A percentile compares a stretch with the other conserved stretches of the same genome.
phyloP scores from a whole-genome alignment of 2,329 filamentous ascomycete genomes.

The Ascochyta viciae-villosae region DNA sequence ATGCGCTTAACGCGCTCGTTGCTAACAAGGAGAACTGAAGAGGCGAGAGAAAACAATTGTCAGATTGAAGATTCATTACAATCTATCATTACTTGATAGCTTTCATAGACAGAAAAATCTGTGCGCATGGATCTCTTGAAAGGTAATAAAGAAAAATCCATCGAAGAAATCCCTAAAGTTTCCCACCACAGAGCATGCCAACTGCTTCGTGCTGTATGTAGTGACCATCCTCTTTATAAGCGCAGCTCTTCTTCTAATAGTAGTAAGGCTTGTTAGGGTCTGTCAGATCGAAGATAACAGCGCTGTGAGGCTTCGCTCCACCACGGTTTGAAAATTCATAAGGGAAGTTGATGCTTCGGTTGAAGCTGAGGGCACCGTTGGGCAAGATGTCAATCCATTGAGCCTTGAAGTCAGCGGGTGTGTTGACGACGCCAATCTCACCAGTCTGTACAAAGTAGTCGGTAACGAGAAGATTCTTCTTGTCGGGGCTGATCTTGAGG shows the following conservation, averaged over 20 bases:
- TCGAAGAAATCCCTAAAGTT: neutral
- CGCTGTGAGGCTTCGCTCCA: conserved; percentile 65
- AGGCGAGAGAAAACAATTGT: too few species aligned
- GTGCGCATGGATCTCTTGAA: neutral
- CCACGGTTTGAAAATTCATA: conserved; percentile 62
- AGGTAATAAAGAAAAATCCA: neutral
- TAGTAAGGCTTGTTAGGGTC: conserved; percentile 48
- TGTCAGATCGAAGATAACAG: conserved; percentile 63
- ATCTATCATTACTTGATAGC: neutral
- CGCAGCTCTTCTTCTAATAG: conserved; percentile 7
- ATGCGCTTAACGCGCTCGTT: too few species aligned
- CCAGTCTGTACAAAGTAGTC: conserved; percentile 71
- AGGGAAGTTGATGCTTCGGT: conserved; percentile 65
- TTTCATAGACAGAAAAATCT: neutral
- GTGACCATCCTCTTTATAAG: too few species aligned
- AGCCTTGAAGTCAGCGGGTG: conserved; percentile 67
- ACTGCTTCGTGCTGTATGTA: too few species aligned
- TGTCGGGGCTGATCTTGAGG: conserved; percentile 68
- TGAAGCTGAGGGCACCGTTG: conserved; percentile 65
- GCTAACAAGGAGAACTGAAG: too few species aligned
- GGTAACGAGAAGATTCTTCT: conserved; percentile 69
- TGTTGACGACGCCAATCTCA: conserved; percentile 67
- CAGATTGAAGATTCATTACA: neutral
- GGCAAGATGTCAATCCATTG: conserved; percentile 65
- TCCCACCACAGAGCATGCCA: too few species aligned